A percentile compares a stretch with the other conserved stretches of the same genome.
Evolutionary conservation across 73 alveolate species (phyloP).

Genomic region (Stentor roeselii): DNA sequence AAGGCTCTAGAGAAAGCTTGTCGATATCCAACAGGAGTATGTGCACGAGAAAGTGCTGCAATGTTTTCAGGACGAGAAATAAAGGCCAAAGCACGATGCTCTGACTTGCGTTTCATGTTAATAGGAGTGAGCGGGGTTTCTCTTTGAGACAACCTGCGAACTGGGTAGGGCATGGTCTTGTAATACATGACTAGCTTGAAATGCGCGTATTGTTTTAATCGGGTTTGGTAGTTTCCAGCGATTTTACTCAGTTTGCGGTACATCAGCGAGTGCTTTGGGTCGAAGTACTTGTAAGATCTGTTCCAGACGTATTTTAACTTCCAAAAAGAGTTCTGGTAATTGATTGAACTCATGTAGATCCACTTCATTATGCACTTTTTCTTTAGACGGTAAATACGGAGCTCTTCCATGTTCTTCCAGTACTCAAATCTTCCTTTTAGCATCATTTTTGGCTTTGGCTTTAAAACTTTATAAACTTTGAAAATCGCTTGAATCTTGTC

Average conservation of each 20-base stretch:
- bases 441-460: conserved; percentile 17
- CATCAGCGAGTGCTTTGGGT: conserved; percentile 14
- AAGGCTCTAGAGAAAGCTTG: too few relatives aligned
- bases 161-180: background rate
- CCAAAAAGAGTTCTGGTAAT: conserved; percentile 12
- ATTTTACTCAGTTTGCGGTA: background rate
- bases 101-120: background rate
- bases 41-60: background rate
- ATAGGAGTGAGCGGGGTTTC: too few relatives aligned
- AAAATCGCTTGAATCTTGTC: too few relatives aligned
- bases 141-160: background rate
- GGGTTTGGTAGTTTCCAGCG: background rate
- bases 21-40: background rate
- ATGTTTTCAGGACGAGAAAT: background rate
- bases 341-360: background rate
- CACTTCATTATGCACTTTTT: background rate
- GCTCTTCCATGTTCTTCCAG: background rate
- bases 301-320: background rate
- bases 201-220: conserved; percentile 16
- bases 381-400: background rate
- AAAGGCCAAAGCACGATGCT: background rate
- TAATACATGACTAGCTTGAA: background rate
- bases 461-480: background rate
- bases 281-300: background rate
- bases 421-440: background rate